These are phyloP conservation scores for Malassezia sp. DNA, from an alignment of 1,284 basidiomycete species.

Conservation along the genomic window DNA sequence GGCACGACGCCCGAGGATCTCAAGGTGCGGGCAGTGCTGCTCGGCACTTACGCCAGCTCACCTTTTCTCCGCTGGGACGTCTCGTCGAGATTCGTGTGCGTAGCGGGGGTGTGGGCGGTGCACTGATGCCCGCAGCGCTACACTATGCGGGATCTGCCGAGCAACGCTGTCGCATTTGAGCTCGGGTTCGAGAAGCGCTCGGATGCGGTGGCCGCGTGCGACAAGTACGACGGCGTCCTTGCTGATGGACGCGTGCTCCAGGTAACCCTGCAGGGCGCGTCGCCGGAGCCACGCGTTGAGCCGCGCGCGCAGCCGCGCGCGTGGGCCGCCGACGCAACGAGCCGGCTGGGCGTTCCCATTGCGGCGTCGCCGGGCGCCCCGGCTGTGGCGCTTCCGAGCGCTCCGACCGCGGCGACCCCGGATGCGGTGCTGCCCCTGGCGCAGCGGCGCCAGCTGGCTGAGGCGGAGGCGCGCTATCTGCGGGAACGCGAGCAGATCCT, in stretches of 20 bases:
- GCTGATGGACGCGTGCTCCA: constrained; percentile 40
- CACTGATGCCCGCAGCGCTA: background rate
- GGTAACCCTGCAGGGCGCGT: constrained; percentile 17
- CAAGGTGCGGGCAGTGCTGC: constrained; percentile 4
- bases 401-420: background rate
- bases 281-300: background rate
- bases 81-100: constrained; percentile 23
- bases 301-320: background rate
- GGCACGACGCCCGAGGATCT: constrained; percentile 41
- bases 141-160: constrained; percentile 20
- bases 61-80: constrained; percentile 34
- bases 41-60: constrained; percentile 15
- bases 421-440: constrained; percentile 11
- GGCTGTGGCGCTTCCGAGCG: background rate
- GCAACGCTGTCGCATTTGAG: constrained; percentile 35
- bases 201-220: constrained; percentile 28
- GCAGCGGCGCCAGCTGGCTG: constrained; percentile 11
- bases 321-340: background rate
- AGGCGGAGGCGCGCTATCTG: constrained; percentile 14
- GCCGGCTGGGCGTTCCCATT: no score
- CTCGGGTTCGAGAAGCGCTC: constrained; percentile 28
- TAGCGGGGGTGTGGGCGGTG: no score
- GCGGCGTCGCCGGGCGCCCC: background rate
- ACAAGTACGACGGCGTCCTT: constrained; percentile 37
- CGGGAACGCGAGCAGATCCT: constrained; percentile 11